These are phyloP conservation scores for Strigomonas culicis DNA, from an alignment of 208 protist species.

Conservation along the genomic window DNA sequence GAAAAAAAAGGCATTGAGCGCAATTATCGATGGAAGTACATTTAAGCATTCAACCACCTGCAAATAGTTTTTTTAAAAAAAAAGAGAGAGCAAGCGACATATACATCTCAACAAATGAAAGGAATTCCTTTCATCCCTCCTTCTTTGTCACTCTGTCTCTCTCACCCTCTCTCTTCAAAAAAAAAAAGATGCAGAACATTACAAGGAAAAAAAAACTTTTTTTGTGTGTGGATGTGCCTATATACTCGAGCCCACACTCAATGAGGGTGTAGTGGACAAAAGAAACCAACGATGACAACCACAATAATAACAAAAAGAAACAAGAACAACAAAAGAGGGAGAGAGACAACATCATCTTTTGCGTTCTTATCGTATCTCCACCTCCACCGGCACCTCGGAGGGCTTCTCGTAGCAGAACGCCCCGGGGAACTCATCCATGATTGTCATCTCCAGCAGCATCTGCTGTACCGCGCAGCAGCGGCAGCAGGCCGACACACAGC, in stretches of 20 bases:
- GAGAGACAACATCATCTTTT: too few species aligned
- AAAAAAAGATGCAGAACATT: neutral
- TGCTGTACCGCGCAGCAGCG: constrained; percentile 40
- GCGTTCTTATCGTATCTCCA: constrained; percentile 25
- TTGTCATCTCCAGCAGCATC: constrained; percentile 57
- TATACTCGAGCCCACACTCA: too few species aligned
- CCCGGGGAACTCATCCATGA: constrained; percentile 51
- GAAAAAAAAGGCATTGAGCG: too few species aligned
- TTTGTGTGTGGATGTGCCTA: too few species aligned
- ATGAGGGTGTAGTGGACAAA: neutral
- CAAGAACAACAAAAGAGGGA: neutral
- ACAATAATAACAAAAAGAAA: constrained; percentile 6
- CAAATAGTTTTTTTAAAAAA: too few species aligned
- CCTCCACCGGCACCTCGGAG: constrained; percentile 13
- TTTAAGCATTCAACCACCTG: too few species aligned
- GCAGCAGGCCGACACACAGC: constrained; percentile 30
- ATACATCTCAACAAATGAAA: too few species aligned
- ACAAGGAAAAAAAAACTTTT: neutral
- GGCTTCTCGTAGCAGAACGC: constrained; percentile 35
- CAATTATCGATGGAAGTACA: too few species aligned
- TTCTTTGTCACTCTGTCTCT: too few species aligned
- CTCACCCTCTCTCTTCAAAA: neutral
- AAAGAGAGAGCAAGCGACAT: too few species aligned
- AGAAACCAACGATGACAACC: neutral
- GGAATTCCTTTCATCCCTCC: too few species aligned